phyloP scores from a whole-genome alignment of 371 early-diverging fungal species.

The Mucor saturninus region DNA sequence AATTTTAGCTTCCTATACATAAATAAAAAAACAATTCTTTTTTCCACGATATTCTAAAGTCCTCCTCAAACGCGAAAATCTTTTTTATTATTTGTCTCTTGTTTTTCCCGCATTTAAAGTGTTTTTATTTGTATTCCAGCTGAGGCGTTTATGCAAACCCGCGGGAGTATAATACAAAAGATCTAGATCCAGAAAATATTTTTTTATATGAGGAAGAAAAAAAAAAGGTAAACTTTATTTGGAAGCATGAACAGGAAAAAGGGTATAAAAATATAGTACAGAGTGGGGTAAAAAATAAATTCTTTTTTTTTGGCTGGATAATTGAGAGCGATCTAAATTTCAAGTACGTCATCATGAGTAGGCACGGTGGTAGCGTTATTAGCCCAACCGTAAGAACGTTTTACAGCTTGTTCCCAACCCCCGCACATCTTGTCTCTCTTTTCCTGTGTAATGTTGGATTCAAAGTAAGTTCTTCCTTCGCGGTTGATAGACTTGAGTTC shows the following conservation, averaged over 20 bases:
- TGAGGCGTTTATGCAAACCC: background rate
- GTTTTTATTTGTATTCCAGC: background rate
- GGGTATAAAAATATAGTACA: conserved; percentile 6
- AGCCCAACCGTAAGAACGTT: conserved; percentile 74
- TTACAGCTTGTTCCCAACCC: conserved; percentile 89
- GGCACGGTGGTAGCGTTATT: conserved; percentile 21
- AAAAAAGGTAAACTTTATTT: background rate
- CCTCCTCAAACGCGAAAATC: too few relatives aligned
- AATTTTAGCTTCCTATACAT: background rate
- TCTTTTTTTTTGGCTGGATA: background rate
- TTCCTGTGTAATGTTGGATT: conserved; percentile 45
- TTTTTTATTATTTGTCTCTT: too few relatives aligned
- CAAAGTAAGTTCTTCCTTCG: conserved; percentile 50
- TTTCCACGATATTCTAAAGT: background rate
- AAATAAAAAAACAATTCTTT: conserved; percentile 1
- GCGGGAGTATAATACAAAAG: conserved; percentile 1
- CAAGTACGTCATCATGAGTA: conserved; percentile 16
- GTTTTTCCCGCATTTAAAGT: background rate
- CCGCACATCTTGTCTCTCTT: conserved; percentile 67
- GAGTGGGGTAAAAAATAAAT: background rate
- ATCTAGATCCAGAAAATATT: background rate
- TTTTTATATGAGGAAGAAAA: background rate
- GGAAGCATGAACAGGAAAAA: background rate
- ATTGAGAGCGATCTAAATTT: conserved; percentile 1
- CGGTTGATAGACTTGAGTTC: conserved; percentile 44